Base-by-base conservation (phyloP, 1,284 basidiomycete species). In the Apiotrichum laibachii region DNA sequence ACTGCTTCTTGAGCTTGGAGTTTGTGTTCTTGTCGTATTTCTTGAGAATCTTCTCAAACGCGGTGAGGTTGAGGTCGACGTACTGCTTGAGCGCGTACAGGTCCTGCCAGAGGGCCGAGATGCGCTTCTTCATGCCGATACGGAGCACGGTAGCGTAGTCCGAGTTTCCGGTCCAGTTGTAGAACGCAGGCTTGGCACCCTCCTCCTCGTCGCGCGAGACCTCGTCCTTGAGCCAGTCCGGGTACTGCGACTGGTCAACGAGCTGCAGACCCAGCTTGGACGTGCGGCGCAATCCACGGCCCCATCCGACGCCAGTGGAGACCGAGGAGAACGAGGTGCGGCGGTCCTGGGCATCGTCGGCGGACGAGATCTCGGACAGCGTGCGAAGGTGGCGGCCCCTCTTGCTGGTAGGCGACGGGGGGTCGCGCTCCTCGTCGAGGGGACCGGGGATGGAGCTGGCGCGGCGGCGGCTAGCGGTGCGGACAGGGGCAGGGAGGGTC, bases 21-120 rank as follows among this genome's bases (percentile, higher is more conserved):
- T 88, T 86, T 1, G 88, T 92, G 65, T 96, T 90, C 78, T 98
- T 98, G 83, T 98, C 95, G 72, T 96, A 97, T 88, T 98, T 98
- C 79, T 99, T 99, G 70, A 97, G 76, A 43, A 97, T 95, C 82
- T 99, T 98, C 69, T 92, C 86, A 80, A 98, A 92, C 0, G 94
- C 96, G 0, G 90, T 90, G 72, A 91, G 84, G 78, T 99, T 99
- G 56, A 98, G 82, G 69, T 97, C 90, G 51, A 93, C 87, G 68
- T 93, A 99, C n/a, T 92, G 89, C 75, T 85, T 86, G 57, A 98
- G 83, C 40, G 90, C 88, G n/a, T 88, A 88, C 49, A 89, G 82
- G 1, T 86, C 82, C 44, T 93, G 87, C 76, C 90, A 97, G n/a
- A 94, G 81, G 50, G 84, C 87, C 1, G 90, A 90, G 60, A 98